These are phyloP conservation scores for Neurospora sp. DNA, from an alignment of 495 filamentous ascomycete genomes.

Conservation along the genomic window DNA sequence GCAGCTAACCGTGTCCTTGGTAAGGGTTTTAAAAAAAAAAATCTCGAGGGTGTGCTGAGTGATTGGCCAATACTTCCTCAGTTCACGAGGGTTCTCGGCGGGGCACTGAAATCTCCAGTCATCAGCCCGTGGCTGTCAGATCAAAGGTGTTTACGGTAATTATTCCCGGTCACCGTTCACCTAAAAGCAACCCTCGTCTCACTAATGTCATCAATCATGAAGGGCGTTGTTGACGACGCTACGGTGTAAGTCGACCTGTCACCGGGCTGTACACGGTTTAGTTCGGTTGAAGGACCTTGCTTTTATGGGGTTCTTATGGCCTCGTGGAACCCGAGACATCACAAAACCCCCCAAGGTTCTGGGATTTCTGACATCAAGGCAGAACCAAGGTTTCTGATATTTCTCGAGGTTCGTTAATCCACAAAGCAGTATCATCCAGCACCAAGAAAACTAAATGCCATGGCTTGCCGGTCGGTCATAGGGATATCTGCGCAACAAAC, in stretches of 20 bases:
- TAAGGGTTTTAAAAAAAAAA: background rate
- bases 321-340: slow-evolving; percentile 2
- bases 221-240: background rate
- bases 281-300: background rate
- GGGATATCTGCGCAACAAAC: background rate
- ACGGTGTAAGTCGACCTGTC: background rate
- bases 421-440: background rate
- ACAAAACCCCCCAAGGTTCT: background rate
- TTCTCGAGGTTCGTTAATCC: background rate
- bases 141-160: background rate
- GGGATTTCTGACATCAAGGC: background rate
- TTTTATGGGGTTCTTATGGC: background rate
- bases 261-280: background rate
- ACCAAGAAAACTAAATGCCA: background rate
- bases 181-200: background rate
- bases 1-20: background rate
- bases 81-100: background rate
- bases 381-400: background rate
- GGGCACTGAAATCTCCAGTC: background rate
- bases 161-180: background rate
- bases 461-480: background rate
- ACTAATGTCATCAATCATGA: background rate
- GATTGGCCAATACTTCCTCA: background rate
- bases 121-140: background rate
- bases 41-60: background rate